These are phyloP conservation scores for Tricholoma bakamatsutake DNA, from an alignment of 768 basidiomycete species.

Conservation along the genomic window DNA sequence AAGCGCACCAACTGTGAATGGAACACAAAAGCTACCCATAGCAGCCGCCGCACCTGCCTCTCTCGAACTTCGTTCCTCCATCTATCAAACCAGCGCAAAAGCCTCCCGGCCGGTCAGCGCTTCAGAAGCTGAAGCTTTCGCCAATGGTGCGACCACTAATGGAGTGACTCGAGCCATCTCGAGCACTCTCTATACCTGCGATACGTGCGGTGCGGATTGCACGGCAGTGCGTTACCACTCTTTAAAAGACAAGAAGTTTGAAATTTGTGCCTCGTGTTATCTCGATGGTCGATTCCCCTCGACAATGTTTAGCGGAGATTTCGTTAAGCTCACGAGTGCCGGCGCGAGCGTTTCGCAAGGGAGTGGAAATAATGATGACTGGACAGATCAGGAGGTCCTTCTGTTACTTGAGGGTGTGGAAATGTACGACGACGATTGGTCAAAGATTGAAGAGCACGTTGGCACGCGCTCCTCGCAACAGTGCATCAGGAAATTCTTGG, in stretches of 20 bases:
- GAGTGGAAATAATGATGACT: constrained; percentile 50
- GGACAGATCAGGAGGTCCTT: constrained; percentile 89
- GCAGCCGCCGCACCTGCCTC: constrained; percentile 53
- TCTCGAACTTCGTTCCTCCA: constrained; percentile 81
- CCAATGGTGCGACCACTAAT: constrained; percentile 48
- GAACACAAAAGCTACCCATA: constrained; percentile 34
- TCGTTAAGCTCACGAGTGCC: constrained; percentile 71
- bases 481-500: constrained; percentile 92
- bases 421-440: constrained; percentile 99
- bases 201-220: constrained; percentile 95
- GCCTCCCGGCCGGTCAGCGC: constrained; percentile 65
- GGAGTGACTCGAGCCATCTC: constrained; percentile 32
- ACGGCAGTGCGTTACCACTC: constrained; percentile 86
- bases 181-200: constrained; percentile 58
- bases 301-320: constrained; percentile 94
- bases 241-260: constrained; percentile 87
- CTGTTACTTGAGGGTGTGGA: constrained; percentile 93
- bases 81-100: constrained; percentile 86
- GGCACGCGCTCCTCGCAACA: constrained; percentile 88
- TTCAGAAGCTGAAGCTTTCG: constrained; percentile 60
- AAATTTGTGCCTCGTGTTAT: constrained; percentile 89
- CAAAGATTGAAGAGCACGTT: constrained; percentile 87
- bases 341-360: constrained; percentile 35
- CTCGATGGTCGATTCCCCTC: constrained; percentile 96
- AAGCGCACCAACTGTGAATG: constrained; percentile 36